phyloP scores from a whole-genome alignment of 306 rosid species.

The Cicer bijugum region DNA sequence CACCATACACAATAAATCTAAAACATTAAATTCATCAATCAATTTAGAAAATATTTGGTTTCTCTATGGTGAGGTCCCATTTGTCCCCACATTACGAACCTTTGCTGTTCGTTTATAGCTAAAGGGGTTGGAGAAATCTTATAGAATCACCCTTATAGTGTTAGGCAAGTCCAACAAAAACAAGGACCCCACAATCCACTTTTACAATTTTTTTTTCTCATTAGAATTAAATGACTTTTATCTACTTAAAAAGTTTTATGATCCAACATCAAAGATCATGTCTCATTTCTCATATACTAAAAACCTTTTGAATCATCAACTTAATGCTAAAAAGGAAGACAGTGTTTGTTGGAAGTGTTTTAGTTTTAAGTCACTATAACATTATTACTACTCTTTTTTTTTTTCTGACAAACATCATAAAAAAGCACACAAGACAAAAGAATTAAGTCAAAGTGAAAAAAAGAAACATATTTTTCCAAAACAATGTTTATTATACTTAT shows the following conservation, averaged over 20 bases:
- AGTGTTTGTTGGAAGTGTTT: constrained; percentile 15
- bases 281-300: constrained; percentile 39
- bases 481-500: constrained; percentile 8
- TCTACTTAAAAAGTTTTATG: constrained; percentile 51
- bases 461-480: constrained; percentile 44
- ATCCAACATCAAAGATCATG: constrained; percentile 56
- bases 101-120: constrained; percentile 28
- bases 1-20: neutral
- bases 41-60: neutral
- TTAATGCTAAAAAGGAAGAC: constrained; percentile 39
- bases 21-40: constrained; percentile 6
- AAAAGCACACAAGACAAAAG: constrained; percentile 54
- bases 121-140: constrained; percentile 67
- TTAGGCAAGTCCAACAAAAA: constrained; percentile 65
- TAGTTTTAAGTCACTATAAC: constrained; percentile 11
- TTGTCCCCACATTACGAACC: constrained; percentile 48
- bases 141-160: constrained; percentile 47
- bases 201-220: constrained; percentile 30
- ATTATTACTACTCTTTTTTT: constrained; percentile 40
- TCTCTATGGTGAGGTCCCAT: constrained; percentile 45
- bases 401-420: constrained; percentile 36
- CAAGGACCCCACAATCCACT: constrained; percentile 57
- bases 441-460: constrained; percentile 50
- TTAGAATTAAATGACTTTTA: constrained; percentile 50
- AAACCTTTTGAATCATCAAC: constrained; percentile 37